Base-by-base conservation (phyloP, 495 filamentous ascomycete species). In the Podospora pseudocomata region DNA sequence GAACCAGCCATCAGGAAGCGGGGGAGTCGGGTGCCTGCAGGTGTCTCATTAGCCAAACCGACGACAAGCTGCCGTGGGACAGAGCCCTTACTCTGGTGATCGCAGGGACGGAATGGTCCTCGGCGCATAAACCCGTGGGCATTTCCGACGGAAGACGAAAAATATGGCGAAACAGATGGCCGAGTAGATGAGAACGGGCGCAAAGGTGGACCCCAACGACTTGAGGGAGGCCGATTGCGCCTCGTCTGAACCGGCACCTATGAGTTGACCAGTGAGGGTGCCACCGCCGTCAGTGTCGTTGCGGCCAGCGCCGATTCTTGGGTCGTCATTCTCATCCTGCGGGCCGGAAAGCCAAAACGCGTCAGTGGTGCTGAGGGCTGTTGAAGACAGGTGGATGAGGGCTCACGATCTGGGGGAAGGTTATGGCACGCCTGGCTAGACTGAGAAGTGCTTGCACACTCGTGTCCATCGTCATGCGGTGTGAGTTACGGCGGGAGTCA, bases 1-100 rank as follows among this genome's bases (percentile, higher is more conserved):
- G 65, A 89, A 78, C 55, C 88, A 79, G 67, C 92, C 92, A 63
- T 84, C 87, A 26, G 92, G 88, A 1, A 92, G 82, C 26, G 78
- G 71, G 13, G 89, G 87, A 64, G 90, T 85, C 63, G 89, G 87
- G 71, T 90, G 84, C 71, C 88, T 90, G 66, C 66, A 64, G 65
- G 2, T 16, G 26, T 86, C 64, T 60, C 20, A 56, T 68, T 39
- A 65, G 56, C 28, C 32, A 57, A 67, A 68, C 19, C 39, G 60
- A 44, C 60, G 23, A 18, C 11, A 1, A 9, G 59, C 55, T 20
- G n/a, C 18, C 55, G 59, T n/a, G 27, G 18, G 6, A 3, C 34
- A 30, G 4, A 16, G 20, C 2, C 26, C 30, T 59, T 76, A 78
- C 78, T 76, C 73, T n/a, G 77, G 73, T 7, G 32, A 30, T 1